These are phyloP conservation scores for Botryobasidium botryosum DNA, from an alignment of 768 basidiomycete genomes.

Conservation along the genomic window DNA sequence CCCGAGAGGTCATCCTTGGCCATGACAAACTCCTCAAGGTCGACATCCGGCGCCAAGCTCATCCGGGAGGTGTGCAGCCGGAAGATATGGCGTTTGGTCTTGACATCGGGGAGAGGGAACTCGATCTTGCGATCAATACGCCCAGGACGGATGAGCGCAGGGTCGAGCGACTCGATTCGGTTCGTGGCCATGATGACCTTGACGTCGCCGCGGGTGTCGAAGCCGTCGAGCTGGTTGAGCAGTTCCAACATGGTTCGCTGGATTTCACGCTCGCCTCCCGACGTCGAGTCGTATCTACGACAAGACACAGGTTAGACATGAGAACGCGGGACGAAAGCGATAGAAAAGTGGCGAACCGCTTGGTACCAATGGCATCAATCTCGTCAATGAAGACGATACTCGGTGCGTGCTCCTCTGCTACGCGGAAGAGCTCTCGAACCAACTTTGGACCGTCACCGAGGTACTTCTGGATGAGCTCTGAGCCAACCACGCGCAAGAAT, in stretches of 20 bases:
- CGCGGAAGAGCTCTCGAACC: constrained; percentile 90
- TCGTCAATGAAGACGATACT: constrained; percentile 99
- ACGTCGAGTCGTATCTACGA: constrained; percentile 86
- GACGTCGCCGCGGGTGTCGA: constrained; percentile 97
- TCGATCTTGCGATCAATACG: constrained; percentile 99
- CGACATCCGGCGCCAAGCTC: constrained; percentile 76
- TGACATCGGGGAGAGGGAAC: constrained; percentile 92
- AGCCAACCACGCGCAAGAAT: constrained; percentile 92
- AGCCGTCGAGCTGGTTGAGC: constrained; percentile 97
- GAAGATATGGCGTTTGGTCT: constrained; percentile 99
- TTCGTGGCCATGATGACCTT: constrained; percentile 99
- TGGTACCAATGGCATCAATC: constrained; percentile 96
- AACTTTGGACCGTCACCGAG: constrained; percentile 98
- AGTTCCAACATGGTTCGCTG: constrained; percentile 98
- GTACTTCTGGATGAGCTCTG: constrained; percentile 98
- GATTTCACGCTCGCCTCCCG: constrained; percentile 97
- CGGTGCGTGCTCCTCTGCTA: constrained; percentile 94
- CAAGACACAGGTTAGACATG: not conserved
- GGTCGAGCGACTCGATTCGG: constrained; percentile 91
- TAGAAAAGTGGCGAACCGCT: constrained; percentile 42
- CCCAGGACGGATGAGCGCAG: constrained; percentile 93
- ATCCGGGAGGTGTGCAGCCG: constrained; percentile 87
- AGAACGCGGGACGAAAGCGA: not conserved
- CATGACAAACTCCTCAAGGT: constrained; percentile 88
- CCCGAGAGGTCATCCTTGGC: constrained; percentile 93